phyloP scores from a whole-genome alignment of 192 early-diverging fungal genomes.

The Dissophora ornata region DNA sequence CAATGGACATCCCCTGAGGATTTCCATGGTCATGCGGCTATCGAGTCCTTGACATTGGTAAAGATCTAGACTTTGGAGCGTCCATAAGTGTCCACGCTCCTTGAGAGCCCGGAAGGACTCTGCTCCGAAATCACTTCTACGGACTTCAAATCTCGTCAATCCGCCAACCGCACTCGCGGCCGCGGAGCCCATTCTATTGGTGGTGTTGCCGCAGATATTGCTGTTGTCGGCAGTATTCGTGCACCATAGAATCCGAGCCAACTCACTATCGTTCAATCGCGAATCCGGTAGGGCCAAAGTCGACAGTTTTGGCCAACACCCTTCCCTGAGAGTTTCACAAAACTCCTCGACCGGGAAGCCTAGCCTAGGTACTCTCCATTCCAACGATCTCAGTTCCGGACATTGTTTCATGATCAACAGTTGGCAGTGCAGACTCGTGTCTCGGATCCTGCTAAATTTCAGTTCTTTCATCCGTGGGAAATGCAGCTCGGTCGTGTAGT shows the following conservation, averaged over 20 bases:
- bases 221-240: background rate
- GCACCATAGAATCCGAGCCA: constrained; percentile 11
- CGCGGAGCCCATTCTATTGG: background rate
- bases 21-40: constrained; percentile 23
- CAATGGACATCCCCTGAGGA: constrained; percentile 10
- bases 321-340: constrained; percentile 14
- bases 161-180: background rate
- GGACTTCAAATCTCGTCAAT: constrained; percentile 9
- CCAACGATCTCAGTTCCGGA: constrained; percentile 13
- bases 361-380: constrained; percentile 31
- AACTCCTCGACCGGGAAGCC: constrained; percentile 37
- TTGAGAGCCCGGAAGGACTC: constrained; percentile 11
- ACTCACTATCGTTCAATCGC: constrained; percentile 13
- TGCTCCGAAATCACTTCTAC: constrained; percentile 32
- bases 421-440: constrained; percentile 8
- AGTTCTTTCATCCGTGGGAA: constrained; percentile 26
- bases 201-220: background rate
- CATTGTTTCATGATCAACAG: constrained; percentile 22
- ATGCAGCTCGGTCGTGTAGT: background rate
- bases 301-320: constrained; percentile 9
- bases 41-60: constrained; percentile 18
- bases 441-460: constrained; percentile 19
- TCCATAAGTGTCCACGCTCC: constrained; percentile 18
- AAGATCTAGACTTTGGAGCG: constrained; percentile 17
- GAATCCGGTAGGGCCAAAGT: constrained; percentile 23